Evolutionary conservation across 108 stramenopile genomes (phyloP).

Genomic region (Skeletonema menzelii): DNA sequence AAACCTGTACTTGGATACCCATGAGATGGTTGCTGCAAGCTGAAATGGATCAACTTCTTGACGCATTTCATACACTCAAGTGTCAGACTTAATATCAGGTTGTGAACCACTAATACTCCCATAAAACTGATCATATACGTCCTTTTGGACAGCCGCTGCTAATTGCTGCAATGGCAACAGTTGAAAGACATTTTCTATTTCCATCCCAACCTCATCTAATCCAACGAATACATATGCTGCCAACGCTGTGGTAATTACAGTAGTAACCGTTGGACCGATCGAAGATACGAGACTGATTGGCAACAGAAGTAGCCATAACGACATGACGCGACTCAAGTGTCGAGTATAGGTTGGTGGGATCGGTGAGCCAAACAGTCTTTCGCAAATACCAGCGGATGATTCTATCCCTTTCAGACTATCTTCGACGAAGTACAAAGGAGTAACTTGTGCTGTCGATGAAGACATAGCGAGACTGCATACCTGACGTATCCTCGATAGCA

Average conservation of each 20-base stretch:
- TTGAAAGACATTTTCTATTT: conserved; percentile 43
- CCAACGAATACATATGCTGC: conserved; percentile 44
- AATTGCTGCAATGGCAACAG: conserved; percentile 44
- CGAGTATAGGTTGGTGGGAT: conserved; percentile 50
- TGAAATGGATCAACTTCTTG: no score
- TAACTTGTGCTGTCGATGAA: neutral
- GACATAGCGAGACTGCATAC: conserved; percentile 9
- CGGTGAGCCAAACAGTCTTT: conserved; percentile 26
- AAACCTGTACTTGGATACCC: no score
- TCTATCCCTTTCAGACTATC: conserved; percentile 29
- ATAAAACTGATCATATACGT: conserved; percentile 34
- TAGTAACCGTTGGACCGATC: neutral
- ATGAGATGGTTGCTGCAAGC: no score
- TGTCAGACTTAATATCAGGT: neutral
- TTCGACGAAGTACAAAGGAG: conserved; percentile 23
- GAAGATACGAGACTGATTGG: conserved; percentile 21
- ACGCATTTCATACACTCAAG: no score
- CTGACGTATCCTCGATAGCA: conserved; percentile 25
- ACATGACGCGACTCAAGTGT: conserved; percentile 42
- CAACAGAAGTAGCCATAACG: conserved; percentile 23
- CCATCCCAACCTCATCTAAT: conserved; percentile 51
- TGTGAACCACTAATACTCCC: neutral
- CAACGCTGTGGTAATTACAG: conserved; percentile 11
- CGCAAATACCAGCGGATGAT: conserved; percentile 22
- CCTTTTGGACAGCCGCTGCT: conserved; percentile 22